These are phyloP conservation scores for Candolleomyces eurysporus DNA, from an alignment of 768 basidiomycete species.

Conservation along the genomic window DNA sequence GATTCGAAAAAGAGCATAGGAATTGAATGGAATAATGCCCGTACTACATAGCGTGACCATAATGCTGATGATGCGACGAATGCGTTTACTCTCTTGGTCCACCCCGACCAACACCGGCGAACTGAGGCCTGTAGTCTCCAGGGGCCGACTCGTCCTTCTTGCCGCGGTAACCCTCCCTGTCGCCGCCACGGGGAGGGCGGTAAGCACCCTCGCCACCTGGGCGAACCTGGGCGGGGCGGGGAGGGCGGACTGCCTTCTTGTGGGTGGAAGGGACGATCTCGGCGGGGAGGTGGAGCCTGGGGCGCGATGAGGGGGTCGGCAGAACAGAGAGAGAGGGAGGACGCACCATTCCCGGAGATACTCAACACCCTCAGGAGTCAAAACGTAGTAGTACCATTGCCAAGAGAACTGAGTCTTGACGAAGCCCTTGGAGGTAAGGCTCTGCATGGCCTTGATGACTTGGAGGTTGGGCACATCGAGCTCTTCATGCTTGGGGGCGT, in stretches of 20 bases:
- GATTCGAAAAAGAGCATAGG: constrained; percentile 2
- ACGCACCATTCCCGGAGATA: constrained; percentile 88
- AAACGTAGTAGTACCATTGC: constrained; percentile 98
- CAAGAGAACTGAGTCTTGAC: constrained; percentile 99
- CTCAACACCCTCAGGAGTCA: constrained; percentile 96
- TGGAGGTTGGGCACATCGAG: constrained; percentile 68
- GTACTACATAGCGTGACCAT: constrained; percentile 18
- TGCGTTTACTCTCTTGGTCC: constrained; percentile 63
- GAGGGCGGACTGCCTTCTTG: constrained; percentile 91
- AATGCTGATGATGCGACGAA: background rate
- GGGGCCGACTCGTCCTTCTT: constrained; percentile 86
- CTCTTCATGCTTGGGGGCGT: constrained; percentile 95
- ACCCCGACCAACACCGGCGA: constrained; percentile 87
- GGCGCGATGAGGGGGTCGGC: background rate
- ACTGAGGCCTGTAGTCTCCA: constrained; percentile 86
- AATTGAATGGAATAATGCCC: constrained; percentile 20
- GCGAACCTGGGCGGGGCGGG: constrained; percentile 76
- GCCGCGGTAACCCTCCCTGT: constrained; percentile 91
- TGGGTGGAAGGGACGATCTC: constrained; percentile 98
- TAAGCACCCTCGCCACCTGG: constrained; percentile 76
- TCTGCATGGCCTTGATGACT: constrained; percentile 71
- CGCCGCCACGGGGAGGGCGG: constrained; percentile 81
- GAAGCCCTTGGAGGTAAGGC: constrained; percentile 70
- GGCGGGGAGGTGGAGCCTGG: constrained; percentile 86
- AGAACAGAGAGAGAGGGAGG: background rate